phyloP scores from a whole-genome alignment of 495 filamentous ascomycete species.

The Penicillium goetzii region DNA sequence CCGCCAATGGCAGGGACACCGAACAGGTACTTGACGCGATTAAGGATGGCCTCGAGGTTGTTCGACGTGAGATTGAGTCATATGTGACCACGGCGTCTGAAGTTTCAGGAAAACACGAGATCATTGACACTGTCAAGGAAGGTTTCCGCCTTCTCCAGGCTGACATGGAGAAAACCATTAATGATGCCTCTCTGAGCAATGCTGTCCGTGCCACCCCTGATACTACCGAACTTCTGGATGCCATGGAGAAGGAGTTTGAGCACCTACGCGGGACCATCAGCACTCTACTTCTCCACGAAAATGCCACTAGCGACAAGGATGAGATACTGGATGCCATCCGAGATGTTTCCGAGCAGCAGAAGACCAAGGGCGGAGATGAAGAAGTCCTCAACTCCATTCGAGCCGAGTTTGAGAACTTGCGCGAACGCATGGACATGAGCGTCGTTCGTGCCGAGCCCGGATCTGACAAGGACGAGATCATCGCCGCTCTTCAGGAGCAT shows the following conservation, averaged over 20 bases:
- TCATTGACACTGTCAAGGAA: conserved; percentile 72
- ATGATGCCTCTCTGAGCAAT: conserved; percentile 42
- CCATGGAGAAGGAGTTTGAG: conserved; percentile 72
- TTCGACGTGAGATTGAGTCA: conserved; percentile 79
- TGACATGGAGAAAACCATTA: conserved; percentile 68
- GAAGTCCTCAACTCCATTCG: conserved; percentile 57
- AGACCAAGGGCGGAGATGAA: conserved; percentile 17
- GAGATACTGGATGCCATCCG: conserved; percentile 66
- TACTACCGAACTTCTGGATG: conserved; percentile 62
- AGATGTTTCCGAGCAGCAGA: conserved; percentile 47
- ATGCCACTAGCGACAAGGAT: conserved; percentile 57
- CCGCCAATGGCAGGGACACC: conserved; percentile 73
- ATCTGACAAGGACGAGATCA: conserved; percentile 54
- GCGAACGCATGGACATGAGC: conserved; percentile 57
- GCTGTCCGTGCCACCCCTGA: conserved; percentile 46
- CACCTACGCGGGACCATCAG: conserved; percentile 74
- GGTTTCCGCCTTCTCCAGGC: conserved; percentile 73
- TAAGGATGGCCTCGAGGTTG: conserved; percentile 79
- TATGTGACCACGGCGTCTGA: conserved; percentile 73
- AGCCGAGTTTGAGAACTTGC: conserved; percentile 75
- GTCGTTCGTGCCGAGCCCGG: conserved; percentile 39
- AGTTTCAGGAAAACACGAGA: conserved; percentile 71
- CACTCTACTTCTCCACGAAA: conserved; percentile 64
- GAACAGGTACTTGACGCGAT: conserved; percentile 83
- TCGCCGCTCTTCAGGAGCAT: conserved; percentile 72